Base-by-base conservation (phyloP, 1,284 basidiomycete genomes). In the Ustilago curta region DNA sequence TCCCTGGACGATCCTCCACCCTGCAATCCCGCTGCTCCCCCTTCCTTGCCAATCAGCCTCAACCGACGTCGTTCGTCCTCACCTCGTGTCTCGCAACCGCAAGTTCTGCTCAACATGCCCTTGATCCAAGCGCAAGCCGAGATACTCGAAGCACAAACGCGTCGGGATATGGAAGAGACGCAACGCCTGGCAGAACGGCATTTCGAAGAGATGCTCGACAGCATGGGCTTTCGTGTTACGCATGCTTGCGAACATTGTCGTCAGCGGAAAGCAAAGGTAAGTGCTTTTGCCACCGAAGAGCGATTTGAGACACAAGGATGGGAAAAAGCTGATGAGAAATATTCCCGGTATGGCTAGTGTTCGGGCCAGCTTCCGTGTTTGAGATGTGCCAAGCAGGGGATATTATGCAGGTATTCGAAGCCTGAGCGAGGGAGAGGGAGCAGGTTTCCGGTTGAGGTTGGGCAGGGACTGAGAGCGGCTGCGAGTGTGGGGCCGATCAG, bases 221-320 rank as follows among this genome's bases (percentile, higher is more conserved):
- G 23, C 39, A 64, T 44, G 37, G 61, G 51, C 2, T 42, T 62
- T 27, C 64, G 73, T 2, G 64, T 59, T 2, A 65, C 64, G 11
- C 73, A 71, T 40, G 73, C 73, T 29, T 76, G 73, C 40, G 73
- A 76, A 27, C 61, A 65, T 31, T 76, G 73, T 27, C 49, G 73
- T 0, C 55, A 68, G 16, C 49, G 73, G 2, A 76, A 76, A 44
- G 73, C 73, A 16, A 76, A 76, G 53, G 73, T 71, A 19, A 51
- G 73, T 14, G 1, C 56, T n/a, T 29, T 49, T 31, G n/a, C n/a
- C 27, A 8, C 21, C 12, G 11, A 16, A 25, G 11, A 25, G 11
- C n/a, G 29, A 23, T 39, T n/a, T n/a, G 1, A 21, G 19, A n/a
- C n/a, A 16, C 48, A 37, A 43, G 8, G 7, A 9, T 18, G 21